Conservation (phyloP, 768 basidiomycete genomes). For the Hortiboletus flavorubellus region DNA sequence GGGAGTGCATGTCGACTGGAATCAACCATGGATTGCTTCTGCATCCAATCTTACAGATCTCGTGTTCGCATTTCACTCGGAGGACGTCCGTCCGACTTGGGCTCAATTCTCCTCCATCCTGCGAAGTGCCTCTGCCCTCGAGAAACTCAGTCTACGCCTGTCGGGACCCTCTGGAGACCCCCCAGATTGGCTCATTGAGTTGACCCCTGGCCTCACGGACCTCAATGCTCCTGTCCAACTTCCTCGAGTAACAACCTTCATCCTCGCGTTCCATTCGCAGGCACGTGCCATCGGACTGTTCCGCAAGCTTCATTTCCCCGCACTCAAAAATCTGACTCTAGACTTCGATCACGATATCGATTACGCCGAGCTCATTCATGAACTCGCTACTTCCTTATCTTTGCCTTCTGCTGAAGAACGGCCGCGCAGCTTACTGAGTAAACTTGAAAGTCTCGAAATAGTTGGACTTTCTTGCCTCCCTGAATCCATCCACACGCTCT, state of each 20-base stretch:
- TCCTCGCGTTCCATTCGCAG: constrained; percentile 50
- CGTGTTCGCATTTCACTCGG: constrained; percentile 60
- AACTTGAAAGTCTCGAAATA: constrained; percentile 52
- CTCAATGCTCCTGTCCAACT: constrained; percentile 32
- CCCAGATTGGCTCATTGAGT: constrained; percentile 34
- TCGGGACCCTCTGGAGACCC: constrained; percentile 55
- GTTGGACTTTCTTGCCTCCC: constrained; percentile 43
- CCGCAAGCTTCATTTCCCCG: constrained; percentile 31
- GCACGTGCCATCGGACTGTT: constrained; percentile 36
- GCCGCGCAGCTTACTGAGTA: constrained; percentile 37
- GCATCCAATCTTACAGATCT: constrained; percentile 40
- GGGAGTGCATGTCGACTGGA: constrained; percentile 74
- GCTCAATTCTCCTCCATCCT: too few species aligned
- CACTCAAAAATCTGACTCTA: constrained; percentile 38
- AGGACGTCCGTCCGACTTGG: constrained; percentile 53
- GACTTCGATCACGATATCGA: constrained; percentile 52
- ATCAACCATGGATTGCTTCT: constrained; percentile 33
- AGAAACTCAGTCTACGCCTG: constrained; percentile 45
- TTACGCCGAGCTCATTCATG: constrained; percentile 45
- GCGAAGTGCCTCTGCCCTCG: too few species aligned
- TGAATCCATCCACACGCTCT: constrained; percentile 36
- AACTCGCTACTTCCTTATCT: constrained; percentile 33
- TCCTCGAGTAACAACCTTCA: constrained; percentile 29
- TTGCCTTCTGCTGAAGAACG: constrained; percentile 36
- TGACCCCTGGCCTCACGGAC: constrained; percentile 16